These are phyloP conservation scores for Termitomyces sp. DNA, from an alignment of 768 basidiomycete genomes.

Conservation along the genomic window DNA sequence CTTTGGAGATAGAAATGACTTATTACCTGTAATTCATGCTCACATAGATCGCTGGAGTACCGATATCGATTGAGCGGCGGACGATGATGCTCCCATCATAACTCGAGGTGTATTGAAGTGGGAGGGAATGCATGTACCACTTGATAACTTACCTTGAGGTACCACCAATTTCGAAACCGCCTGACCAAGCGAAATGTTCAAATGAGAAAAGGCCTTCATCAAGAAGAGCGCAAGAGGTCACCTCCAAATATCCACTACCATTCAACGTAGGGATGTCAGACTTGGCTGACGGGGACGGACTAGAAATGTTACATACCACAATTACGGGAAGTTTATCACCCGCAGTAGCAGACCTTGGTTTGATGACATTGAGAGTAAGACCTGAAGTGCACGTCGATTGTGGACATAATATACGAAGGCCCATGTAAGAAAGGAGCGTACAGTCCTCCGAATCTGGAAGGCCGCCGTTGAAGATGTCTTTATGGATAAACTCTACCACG, in stretches of 20 bases:
- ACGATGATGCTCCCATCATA: slow-evolving; percentile 42
- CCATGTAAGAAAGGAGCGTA: slow-evolving; percentile 10
- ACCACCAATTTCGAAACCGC: slow-evolving; percentile 5
- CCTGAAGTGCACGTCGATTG: slow-evolving; percentile 21
- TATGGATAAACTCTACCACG: slow-evolving; percentile 25
- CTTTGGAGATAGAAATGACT: not conserved
- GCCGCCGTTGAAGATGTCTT: slow-evolving; percentile 18
- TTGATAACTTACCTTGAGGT: not conserved
- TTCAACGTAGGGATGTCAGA: not conserved
- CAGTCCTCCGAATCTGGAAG: slow-evolving; percentile 34
- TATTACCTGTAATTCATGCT: slow-evolving; percentile 45
- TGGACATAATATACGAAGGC: not conserved
- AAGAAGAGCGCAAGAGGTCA: not conserved
- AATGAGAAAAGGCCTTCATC: not conserved
- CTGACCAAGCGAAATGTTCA: not conserved
- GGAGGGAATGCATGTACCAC: not conserved
- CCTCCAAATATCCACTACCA: slow-evolving; percentile 48
- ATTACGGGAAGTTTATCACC: slow-evolving; percentile 45
- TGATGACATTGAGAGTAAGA: slow-evolving; percentile 47
- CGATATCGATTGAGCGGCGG: slow-evolving; percentile 34
- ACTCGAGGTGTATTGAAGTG: slow-evolving; percentile 14
- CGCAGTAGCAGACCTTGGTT: slow-evolving; percentile 33
- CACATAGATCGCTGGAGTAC: slow-evolving; percentile 43
- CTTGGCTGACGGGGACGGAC: not conserved
- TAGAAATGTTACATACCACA: slow-evolving; percentile 30